Evolutionary conservation across 2,329 filamentous ascomycete genomes (phyloP).

Genomic region (Pseudonectria buxi): DNA sequence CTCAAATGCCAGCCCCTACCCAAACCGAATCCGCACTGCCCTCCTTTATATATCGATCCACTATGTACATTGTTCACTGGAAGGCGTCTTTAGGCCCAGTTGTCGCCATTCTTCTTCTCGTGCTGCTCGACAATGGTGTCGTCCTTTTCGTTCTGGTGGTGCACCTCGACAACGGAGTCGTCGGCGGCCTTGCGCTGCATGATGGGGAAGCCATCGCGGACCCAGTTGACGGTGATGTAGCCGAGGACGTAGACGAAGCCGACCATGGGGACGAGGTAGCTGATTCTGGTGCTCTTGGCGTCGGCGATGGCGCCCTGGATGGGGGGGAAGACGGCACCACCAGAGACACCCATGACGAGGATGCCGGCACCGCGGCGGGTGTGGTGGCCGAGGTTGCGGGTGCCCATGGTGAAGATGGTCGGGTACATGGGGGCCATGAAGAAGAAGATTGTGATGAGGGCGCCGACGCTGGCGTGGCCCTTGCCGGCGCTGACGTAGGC

Average conservation of each 20-base stretch:
- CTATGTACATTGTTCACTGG: no score
- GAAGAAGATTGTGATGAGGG: conserved; percentile 67
- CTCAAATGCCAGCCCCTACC: no score
- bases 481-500: conserved; percentile 38
- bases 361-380: conserved; percentile 71
- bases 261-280: conserved; percentile 16
- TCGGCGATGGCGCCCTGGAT: conserved; percentile 16
- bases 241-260: conserved; percentile 19
- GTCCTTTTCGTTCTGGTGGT: conserved; percentile 3
- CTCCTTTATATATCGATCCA: no score
- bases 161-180: neutral
- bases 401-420: conserved; percentile 70
- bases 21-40: no score
- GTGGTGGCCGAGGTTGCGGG: conserved; percentile 67
- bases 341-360: conserved; percentile 61
- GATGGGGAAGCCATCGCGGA: conserved; percentile 12
- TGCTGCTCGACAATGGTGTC: conserved; percentile 11
- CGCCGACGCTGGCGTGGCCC: conserved; percentile 44
- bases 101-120: conserved; percentile 14
- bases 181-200: conserved; percentile 7
- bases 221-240: conserved; percentile 14
- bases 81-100: conserved; percentile 12
- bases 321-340: conserved; percentile 47
- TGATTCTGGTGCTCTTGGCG: conserved; percentile 16
- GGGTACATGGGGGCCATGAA: conserved; percentile 78